Conservation (phyloP, 2,329 filamentous ascomycete species). For the Penicillium concentricum region DNA sequence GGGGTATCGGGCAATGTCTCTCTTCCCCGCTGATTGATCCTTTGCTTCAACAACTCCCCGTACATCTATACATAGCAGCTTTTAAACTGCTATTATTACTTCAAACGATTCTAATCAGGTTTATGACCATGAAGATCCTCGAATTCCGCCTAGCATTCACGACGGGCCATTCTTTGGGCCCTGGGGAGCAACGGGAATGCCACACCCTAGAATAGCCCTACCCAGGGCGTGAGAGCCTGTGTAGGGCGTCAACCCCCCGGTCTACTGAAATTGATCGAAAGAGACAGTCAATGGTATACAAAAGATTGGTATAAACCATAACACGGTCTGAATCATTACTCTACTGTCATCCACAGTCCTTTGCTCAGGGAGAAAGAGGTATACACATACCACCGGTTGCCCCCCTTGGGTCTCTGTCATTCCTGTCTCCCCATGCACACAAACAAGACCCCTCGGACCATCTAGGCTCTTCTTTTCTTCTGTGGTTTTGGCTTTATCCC, state of each 20-base stretch:
- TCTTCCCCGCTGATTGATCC: background rate
- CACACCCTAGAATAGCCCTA: conserved; percentile 13
- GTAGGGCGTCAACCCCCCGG: background rate
- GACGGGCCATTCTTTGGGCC: conserved; percentile 21
- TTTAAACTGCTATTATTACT: background rate
- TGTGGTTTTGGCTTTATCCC: conserved; percentile 9
- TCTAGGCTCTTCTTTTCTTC: conserved; percentile 28
- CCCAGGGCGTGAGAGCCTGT: background rate
- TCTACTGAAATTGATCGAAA: background rate
- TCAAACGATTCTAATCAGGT: background rate
- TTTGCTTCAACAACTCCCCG: background rate
- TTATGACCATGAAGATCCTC: conserved; percentile 8
- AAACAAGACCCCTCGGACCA: conserved; percentile 24
- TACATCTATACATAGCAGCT: background rate
- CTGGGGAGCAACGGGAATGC: conserved; percentile 19
- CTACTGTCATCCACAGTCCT: background rate
- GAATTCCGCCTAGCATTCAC: conserved; percentile 27
- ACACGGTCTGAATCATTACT: background rate
- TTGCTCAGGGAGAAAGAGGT: background rate
- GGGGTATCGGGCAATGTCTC: background rate
- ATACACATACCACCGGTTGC: conserved; percentile 24
- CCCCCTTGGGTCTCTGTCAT: conserved; percentile 24
- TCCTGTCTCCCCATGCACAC: conserved; percentile 20
- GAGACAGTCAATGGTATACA: too few relatives aligned
- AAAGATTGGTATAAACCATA: background rate